A percentile compares a stretch with the other conserved stretches of the same genome.
phyloP scores from a whole-genome alignment of 176 grass and related monocot genomes.

The Poa annua region DNA sequence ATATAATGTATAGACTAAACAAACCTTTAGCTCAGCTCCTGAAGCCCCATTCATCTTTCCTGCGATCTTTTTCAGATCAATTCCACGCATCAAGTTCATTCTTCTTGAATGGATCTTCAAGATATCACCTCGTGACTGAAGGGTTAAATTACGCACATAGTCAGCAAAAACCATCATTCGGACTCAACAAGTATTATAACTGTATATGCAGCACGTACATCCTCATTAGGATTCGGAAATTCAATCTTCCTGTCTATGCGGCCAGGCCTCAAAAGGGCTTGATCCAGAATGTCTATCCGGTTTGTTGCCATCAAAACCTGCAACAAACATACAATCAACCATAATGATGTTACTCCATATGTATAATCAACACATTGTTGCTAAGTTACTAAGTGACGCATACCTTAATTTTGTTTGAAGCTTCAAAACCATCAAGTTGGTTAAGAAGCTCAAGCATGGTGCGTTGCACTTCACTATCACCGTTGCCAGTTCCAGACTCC shows the following conservation, averaged over 20 bases:
- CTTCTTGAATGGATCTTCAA: slow-evolving; percentile 98
- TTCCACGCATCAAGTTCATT: slow-evolving; percentile 99
- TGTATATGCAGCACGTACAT: slow-evolving; percentile 52
- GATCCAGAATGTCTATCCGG: slow-evolving; percentile 98
- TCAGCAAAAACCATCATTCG: slow-evolving; percentile 18
- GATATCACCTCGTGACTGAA: slow-evolving; percentile 94
- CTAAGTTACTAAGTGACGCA: not conserved
- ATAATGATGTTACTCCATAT: slow-evolving; percentile 15
- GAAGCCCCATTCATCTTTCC: slow-evolving; percentile 98
- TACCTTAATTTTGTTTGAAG: slow-evolving; percentile 99
- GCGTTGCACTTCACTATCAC: slow-evolving; percentile 97
- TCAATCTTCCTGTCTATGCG: slow-evolving; percentile 99
- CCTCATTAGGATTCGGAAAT: slow-evolving; percentile 98
- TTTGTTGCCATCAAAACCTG: slow-evolving; percentile 99
- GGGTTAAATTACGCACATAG: slow-evolving; percentile 39
- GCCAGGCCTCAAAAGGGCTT: slow-evolving; percentile 93
- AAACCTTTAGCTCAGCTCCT: slow-evolving; percentile 96
- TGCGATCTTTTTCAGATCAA: slow-evolving; percentile 98
- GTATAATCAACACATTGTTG: slow-evolving; percentile 8
- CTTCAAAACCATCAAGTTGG: slow-evolving; percentile 99
- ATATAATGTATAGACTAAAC: slow-evolving; percentile 19
- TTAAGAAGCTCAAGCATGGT: slow-evolving; percentile 99
- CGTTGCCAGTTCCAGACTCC: slow-evolving; percentile 94
- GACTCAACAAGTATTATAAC: not conserved
- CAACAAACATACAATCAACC: slow-evolving; percentile 37